Evolutionary conservation across 129 eudicot species (phyloP).

Genomic region (Tagetes erecta): DNA sequence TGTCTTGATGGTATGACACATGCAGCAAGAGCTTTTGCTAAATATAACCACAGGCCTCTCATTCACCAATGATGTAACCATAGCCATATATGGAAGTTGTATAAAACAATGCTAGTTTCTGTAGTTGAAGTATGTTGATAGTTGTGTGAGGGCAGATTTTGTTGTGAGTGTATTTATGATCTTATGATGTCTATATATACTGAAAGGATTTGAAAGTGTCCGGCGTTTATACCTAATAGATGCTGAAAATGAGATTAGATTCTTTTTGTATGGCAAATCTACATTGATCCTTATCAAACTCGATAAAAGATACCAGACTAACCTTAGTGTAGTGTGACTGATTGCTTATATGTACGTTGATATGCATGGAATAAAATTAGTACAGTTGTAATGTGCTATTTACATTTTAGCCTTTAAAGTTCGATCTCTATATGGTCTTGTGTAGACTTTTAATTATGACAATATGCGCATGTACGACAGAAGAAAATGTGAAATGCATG

Average conservation of each 20-base stretch:
- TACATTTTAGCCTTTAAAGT: conserved; percentile 18
- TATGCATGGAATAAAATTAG: conserved; percentile 15
- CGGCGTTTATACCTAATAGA: conserved; percentile 19
- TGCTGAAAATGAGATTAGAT: conserved; percentile 31
- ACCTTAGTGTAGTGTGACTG: background rate
- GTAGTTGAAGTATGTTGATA: conserved; percentile 4
- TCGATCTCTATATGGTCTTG: background rate
- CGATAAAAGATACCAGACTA: conserved; percentile 21
- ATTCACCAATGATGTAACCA: conserved; percentile 41
- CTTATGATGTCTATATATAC: conserved; percentile 28
- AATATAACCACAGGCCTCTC: conserved; percentile 67
- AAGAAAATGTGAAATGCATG: no score
- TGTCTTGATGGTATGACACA: conserved; percentile 58
- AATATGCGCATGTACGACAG: background rate
- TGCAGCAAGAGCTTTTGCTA: conserved; percentile 68
- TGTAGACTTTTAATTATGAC: no score
- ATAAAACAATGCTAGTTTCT: background rate
- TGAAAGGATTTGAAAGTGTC: conserved; percentile 21
- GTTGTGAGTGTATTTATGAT: conserved; percentile 10
- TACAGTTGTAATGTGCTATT: background rate
- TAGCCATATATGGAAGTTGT: conserved; percentile 35
- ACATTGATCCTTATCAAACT: conserved; percentile 6
- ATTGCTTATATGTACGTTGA: conserved; percentile 31
- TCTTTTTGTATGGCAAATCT: conserved; percentile 19
- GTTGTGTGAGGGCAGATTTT: background rate